These are phyloP conservation scores for Gnomoniopsis sp. DNA, from an alignment of 2,329 filamentous ascomycete species.

Conservation along the genomic window DNA sequence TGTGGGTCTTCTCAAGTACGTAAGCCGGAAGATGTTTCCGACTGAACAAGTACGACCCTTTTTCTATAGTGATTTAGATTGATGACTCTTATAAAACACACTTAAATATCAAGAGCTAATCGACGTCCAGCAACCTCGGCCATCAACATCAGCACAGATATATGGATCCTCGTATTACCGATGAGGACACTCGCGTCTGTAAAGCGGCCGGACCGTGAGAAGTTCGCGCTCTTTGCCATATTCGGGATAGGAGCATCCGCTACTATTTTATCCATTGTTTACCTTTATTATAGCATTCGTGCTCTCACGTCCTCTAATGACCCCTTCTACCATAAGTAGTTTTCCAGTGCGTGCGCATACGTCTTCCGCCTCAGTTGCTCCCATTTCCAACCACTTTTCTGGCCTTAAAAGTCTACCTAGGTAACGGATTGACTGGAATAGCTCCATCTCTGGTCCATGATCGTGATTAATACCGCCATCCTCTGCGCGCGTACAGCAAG, in stretches of 20 bases:
- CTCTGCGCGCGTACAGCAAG: constrained; percentile 26
- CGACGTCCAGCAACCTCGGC: constrained; percentile 32
- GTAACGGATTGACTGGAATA: not conserved
- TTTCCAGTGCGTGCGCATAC: no score
- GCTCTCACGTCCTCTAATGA: constrained; percentile 32
- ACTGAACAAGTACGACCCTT: no score
- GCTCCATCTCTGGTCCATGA: constrained; percentile 23
- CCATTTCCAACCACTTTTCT: no score
- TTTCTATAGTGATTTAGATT: not conserved
- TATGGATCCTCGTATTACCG: constrained; percentile 41
- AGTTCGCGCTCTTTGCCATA: constrained; percentile 44
- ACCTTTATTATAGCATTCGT: constrained; percentile 37
- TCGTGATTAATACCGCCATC: constrained; percentile 25
- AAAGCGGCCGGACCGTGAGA: constrained; percentile 44
- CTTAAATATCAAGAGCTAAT: not conserved
- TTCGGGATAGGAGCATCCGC: constrained; percentile 38
- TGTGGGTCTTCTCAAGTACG: no score
- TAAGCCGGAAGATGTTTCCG: no score
- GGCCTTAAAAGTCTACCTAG: not conserved
- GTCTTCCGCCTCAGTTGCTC: no score
- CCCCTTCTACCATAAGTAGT: constrained; percentile 30
- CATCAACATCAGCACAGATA: constrained; percentile 44
- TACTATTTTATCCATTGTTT: constrained; percentile 33
- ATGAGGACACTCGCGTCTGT: constrained; percentile 40
- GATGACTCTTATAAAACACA: not conserved